A percentile compares a stretch with the other conserved stretches of the same genome.
phyloP scores from a whole-genome alignment of 805 yeast species.

The Saccharomycopsis sp. region DNA sequence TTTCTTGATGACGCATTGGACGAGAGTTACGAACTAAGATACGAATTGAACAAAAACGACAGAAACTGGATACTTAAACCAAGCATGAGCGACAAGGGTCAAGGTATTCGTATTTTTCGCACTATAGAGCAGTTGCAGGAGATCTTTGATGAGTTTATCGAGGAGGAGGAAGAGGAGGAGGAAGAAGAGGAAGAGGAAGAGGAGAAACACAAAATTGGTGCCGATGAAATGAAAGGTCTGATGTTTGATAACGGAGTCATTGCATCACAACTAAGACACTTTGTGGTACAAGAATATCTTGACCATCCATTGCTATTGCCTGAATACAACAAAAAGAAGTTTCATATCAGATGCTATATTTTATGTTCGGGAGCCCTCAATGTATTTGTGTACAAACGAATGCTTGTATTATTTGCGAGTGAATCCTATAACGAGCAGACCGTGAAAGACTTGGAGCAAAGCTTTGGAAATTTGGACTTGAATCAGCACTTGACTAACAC shows the following conservation, averaged over 20 bases:
- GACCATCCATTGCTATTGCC: constrained; percentile 58
- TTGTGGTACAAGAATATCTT: constrained; percentile 80
- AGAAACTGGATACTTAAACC: constrained; percentile 90
- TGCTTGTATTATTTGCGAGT: constrained; percentile 77
- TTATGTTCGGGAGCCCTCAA: constrained; percentile 64
- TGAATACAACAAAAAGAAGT: constrained; percentile 60
- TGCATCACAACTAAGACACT: constrained; percentile 83
- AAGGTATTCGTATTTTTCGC: constrained; percentile 81
- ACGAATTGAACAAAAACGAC: constrained; percentile 50
- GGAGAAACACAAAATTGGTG: constrained; percentile 24
- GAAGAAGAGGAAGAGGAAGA: constrained; percentile 41
- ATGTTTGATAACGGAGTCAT: constrained; percentile 51
- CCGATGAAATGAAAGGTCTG: constrained; percentile 20
- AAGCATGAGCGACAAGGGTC: constrained; percentile 95
- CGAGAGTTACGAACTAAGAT: constrained; percentile 82
- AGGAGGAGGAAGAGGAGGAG: constrained; percentile 55
- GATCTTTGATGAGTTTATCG: constrained; percentile 83
- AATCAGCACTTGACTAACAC: constrained; percentile 89
- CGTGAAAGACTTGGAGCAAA: constrained; percentile 25
- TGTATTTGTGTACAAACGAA: constrained; percentile 74
- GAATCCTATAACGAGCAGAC: constrained; percentile 32
- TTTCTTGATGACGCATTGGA: constrained; percentile 90
- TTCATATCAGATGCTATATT: constrained; percentile 84
- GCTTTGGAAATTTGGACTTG: constrained; percentile 36
- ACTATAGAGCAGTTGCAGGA: constrained; percentile 73